phyloP scores from a whole-genome alignment of 805 yeast species.

The Kuraishia floccosa region DNA sequence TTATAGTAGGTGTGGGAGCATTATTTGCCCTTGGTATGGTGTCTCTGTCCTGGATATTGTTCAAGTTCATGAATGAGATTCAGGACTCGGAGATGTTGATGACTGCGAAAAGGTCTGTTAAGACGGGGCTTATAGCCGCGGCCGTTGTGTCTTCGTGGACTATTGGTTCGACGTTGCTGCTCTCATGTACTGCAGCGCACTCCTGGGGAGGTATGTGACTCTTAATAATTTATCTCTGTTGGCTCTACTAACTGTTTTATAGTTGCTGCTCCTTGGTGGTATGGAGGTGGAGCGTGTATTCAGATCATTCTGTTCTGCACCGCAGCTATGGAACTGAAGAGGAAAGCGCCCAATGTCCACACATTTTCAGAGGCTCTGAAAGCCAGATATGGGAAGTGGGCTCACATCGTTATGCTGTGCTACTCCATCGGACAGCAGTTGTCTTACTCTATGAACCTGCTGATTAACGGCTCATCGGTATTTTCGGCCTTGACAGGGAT shows the following conservation, averaged over 20 bases:
- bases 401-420: conserved; percentile 61
- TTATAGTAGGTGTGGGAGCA: conserved; percentile 80
- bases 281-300: conserved; percentile 87
- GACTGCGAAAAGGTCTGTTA: conserved; percentile 85
- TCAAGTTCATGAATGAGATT: conserved; percentile 73
- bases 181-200: no score
- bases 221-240: no score
- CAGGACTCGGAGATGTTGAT: conserved; percentile 91
- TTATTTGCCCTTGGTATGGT: conserved; percentile 69
- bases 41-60: conserved; percentile 53
- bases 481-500: conserved; percentile 70
- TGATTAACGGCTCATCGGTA: conserved; percentile 86
- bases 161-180: no score
- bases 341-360: conserved; percentile 85
- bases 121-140: conserved; percentile 73
- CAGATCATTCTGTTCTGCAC: conserved; percentile 83
- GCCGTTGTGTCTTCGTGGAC: conserved; percentile 96
- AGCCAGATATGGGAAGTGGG: conserved; percentile 67
- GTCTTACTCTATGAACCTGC: conserved; percentile 83
- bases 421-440: conserved; percentile 85
- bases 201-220: no score
- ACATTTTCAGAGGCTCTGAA: conserved; percentile 80
- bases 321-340: conserved; percentile 79
- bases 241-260: no score
- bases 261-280: conserved; percentile 71